Conservation (phyloP, 345 rosid genomes). For the Barbarea vulgaris region DNA sequence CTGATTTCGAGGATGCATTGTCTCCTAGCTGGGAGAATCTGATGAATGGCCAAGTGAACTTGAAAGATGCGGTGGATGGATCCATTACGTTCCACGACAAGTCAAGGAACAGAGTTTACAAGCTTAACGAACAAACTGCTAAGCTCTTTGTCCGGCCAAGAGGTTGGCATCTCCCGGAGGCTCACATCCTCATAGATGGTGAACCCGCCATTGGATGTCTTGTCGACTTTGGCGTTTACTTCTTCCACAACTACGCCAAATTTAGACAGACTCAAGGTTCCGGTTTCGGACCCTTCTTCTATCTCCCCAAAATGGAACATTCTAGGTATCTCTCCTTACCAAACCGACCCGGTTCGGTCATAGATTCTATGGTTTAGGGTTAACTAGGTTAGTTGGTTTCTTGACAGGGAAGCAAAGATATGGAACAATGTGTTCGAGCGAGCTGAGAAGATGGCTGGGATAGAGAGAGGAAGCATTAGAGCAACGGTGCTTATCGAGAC, state of each 20-base stretch:
- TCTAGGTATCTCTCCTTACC: slow-evolving; percentile 54
- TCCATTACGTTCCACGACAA: slow-evolving; percentile 75
- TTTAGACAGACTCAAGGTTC: slow-evolving; percentile 73
- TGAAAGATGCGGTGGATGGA: slow-evolving; percentile 89
- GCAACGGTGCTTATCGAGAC: slow-evolving; percentile 91
- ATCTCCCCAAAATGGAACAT: slow-evolving; percentile 95
- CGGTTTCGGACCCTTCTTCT: slow-evolving; percentile 93
- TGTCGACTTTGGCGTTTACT: slow-evolving; percentile 87
- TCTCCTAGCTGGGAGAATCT: slow-evolving; percentile 97
- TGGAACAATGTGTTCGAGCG: slow-evolving; percentile 89
- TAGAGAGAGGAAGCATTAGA: slow-evolving; percentile 83
- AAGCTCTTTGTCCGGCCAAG: slow-evolving; percentile 87
- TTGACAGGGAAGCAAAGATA: slow-evolving; percentile 86
- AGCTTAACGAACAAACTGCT: slow-evolving; percentile 78
- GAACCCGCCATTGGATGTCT: slow-evolving; percentile 91
- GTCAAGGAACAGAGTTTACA: slow-evolving; percentile 78
- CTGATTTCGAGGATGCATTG: slow-evolving; percentile 89
- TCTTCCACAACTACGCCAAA: slow-evolving; percentile 69
- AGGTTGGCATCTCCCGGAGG: slow-evolving; percentile 94
- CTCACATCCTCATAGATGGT: slow-evolving; percentile 81
- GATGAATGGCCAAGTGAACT: slow-evolving; percentile 84
- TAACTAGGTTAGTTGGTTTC: neutral
- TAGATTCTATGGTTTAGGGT: neutral
- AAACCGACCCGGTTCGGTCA: neutral
- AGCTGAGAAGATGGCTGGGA: slow-evolving; percentile 84